Conservation (phyloP, 768 basidiomycete genomes). For the Hypholoma sublateritium region DNA sequence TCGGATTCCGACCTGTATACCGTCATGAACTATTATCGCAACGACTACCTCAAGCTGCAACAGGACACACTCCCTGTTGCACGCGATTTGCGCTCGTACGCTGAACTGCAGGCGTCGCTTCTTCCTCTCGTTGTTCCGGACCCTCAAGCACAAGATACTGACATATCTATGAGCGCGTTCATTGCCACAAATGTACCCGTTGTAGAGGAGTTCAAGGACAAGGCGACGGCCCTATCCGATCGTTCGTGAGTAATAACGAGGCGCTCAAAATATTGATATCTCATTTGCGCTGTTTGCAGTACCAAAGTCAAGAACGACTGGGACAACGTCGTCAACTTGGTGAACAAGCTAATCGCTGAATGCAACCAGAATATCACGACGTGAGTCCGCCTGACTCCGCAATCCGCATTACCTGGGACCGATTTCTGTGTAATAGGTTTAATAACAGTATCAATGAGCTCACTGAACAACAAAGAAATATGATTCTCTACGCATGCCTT, state of each 20-base stretch:
- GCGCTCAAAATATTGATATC: too few species aligned
- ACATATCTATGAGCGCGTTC: background rate
- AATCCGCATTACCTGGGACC: background rate
- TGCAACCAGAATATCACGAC: background rate
- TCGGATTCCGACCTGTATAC: background rate
- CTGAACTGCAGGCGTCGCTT: background rate
- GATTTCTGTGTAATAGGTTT: background rate
- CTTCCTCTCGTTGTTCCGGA: background rate
- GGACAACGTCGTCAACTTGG: background rate
- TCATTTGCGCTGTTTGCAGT: too few species aligned
- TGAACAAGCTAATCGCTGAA: background rate
- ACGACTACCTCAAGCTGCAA: background rate
- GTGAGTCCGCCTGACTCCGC: background rate
- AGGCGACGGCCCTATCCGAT: background rate
- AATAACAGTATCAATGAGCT: background rate
- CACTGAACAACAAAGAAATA: background rate
- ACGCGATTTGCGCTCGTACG: background rate
- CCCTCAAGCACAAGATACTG: background rate
- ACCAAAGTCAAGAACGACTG: conserved; percentile 2
- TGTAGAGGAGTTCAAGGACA: background rate
- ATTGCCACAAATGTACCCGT: background rate
- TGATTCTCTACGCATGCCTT: background rate
- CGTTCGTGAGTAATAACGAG: background rate
- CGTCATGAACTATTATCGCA: background rate
- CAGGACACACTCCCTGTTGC: background rate